Base-by-base conservation (phyloP, 106 monocot species). In the Allium sativum region DNA sequence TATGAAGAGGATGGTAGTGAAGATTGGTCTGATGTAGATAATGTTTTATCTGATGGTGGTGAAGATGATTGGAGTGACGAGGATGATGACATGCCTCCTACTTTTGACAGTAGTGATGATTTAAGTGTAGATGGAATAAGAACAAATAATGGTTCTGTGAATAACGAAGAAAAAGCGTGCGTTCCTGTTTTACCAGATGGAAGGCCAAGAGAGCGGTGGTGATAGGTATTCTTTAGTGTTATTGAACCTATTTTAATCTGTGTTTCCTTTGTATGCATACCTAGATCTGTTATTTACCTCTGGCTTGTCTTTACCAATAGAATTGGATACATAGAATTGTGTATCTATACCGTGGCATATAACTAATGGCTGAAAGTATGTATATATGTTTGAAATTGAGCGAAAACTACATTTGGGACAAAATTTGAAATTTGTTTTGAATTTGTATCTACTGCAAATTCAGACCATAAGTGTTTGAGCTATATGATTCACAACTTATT, bases 191-290 rank as follows among this genome's bases (percentile, higher is more conserved):
- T 82, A 70, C 87, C 90, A 2, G 95, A 90, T 75, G 90, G 90
- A 20, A 86, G 69, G 54, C 87, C 77, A 12, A 83, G 95, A 63
- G 87, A 84, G 67, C 60, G 77, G 10, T 90, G 95, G 95, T 96
- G 65, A 48, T 62, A 20, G 19, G 62, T 62, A 47, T 20, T 21
- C 9, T 62, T 45, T 62, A 21, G 8, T 15, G 18, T 16, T 17
- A 50, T 50, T 50, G 48, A 31, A 31, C 31, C 31, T 31, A 31
- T 31, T 31, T 31, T 31, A 31, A 31, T 31, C 31, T 31, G 31
- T 31, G 31, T 31, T 31, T 31, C 31, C 31, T 31, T 31, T 31
- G 31, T 2, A 31, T 31, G 31, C 31, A 31, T 31, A 5, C 31
- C 5, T 31, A 31, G 31, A 31, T 31, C 31, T 31, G 2, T 5